Conservation (phyloP, 371 early-diverging fungal species). For the Lichtheimia corymbifera region DNA sequence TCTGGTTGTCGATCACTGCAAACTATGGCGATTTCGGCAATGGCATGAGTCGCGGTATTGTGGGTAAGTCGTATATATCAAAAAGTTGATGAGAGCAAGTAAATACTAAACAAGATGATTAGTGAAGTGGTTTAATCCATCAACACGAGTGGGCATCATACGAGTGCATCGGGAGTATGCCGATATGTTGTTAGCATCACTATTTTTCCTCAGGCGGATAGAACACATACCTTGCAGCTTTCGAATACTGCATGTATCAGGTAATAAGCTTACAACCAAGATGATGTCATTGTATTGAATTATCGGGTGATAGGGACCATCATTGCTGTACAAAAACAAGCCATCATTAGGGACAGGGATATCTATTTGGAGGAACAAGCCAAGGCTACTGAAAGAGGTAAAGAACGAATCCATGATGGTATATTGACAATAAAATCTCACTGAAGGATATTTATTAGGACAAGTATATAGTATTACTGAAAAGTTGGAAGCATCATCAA, state of each 20-base stretch:
- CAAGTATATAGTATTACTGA: conserved; percentile 23
- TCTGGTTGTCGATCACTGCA: conserved; percentile 25
- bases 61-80: conserved; percentile 12
- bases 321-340: conserved; percentile 36
- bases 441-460: conserved; percentile 10
- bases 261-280: conserved; percentile 12
- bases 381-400: conserved; percentile 32
- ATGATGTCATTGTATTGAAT: no score
- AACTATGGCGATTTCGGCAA: conserved; percentile 44
- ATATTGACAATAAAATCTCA: background rate
- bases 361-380: conserved; percentile 35
- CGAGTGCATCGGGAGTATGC: conserved; percentile 39
- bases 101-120: background rate
- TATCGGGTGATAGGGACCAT: conserved; percentile 20
- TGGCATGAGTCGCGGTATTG: conserved; percentile 25
- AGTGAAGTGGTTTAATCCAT: conserved; percentile 49
- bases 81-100: no score
- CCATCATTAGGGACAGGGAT: conserved; percentile 35
- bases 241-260: conserved; percentile 35
- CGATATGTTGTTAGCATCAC: conserved; percentile 31
- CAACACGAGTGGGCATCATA: conserved; percentile 40
- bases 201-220: conserved; percentile 45
- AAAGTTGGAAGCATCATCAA: conserved; percentile 27
- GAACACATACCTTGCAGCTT: conserved; percentile 30
- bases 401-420: background rate